Evolutionary conservation across 805 yeast genomes (phyloP), one percentile per base, ranked within the genome.

Genomic region (Starmerella gropengiesseri): DNA sequence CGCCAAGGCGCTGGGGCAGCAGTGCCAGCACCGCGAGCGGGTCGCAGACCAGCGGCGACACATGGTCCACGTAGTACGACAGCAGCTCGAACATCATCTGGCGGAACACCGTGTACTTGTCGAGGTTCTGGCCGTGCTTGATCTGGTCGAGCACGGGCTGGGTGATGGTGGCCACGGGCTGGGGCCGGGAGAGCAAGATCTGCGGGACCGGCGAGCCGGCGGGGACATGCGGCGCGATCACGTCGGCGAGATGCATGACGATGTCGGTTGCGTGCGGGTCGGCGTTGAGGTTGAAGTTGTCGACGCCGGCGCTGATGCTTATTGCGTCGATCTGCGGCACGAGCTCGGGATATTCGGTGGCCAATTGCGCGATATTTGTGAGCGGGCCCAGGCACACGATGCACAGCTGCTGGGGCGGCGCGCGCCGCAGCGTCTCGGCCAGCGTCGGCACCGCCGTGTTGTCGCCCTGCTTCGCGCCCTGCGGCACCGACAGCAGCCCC

Each of bases 311-410:
- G 12, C 94, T 94, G 93, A 85, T 83, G 17, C 81, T 69, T 14
- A 85, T 58, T 40, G 61, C 69, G 40, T 68, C 68, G 40, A 85
- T 65, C 40, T 69, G 65, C 2, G 58, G 33, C 43, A 63, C 69
- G 13, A 73, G 53, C 17, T 73, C 71, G 0, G 94, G 93, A 51
- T 71, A 69, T 32, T 60, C 60, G 20, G 57, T 50, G 28, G 81
- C 66, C 30, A 85, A 62, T 3, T 66, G 56, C 0, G 86, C 78
- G 13, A 81, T 57, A 54, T 84, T 80, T 4, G 95, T 85, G 52
- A 81, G 62, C 0, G 94, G 74, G 0, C 94, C 95, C 0, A 86
- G 77, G 7, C 86, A 82, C 1, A 79, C 75, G 1, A 84, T 57
- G 26, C 78, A 69, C 3, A 84, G 55, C 27, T 73, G 66, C 12